Evolutionary conservation across 108 stramenopile genomes (phyloP).

Genomic region (Phaeodactylum tricornutum): DNA sequence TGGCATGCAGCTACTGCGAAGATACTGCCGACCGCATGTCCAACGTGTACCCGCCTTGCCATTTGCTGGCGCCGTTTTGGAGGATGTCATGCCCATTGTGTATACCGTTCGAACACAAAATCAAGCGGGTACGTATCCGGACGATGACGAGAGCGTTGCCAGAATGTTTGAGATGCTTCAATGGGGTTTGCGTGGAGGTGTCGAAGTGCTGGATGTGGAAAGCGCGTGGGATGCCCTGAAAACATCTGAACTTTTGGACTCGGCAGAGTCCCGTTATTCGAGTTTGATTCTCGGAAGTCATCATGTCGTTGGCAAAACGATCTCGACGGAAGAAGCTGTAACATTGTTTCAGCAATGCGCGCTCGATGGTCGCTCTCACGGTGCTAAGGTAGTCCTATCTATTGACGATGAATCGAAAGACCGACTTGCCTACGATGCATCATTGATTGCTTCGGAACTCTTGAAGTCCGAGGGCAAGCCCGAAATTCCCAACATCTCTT

Average conservation of each 20-base stretch:
- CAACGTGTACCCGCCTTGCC: slow-evolving; percentile 68
- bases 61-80: slow-evolving; percentile 46
- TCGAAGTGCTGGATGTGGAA: slow-evolving; percentile 94
- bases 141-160: slow-evolving; percentile 67
- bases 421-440: slow-evolving; percentile 72
- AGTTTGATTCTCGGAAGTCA: slow-evolving; percentile 85
- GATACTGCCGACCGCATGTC: slow-evolving; percentile 55
- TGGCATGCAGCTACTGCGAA: slow-evolving; percentile 57
- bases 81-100: slow-evolving; percentile 86
- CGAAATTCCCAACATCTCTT: slow-evolving; percentile 79
- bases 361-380: slow-evolving; percentile 82
- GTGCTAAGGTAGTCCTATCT: slow-evolving; percentile 81
- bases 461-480: slow-evolving; percentile 41
- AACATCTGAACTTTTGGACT: slow-evolving; percentile 40
- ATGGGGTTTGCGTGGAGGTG: slow-evolving; percentile 85
- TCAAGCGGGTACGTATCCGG: slow-evolving; percentile 93
- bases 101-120: slow-evolving; percentile 88
- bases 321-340: slow-evolving; percentile 60
- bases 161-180: slow-evolving; percentile 74
- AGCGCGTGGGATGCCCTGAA: slow-evolving; percentile 72
- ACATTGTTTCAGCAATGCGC: slow-evolving; percentile 77
- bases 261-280: slow-evolving; percentile 60
- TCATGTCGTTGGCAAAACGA: slow-evolving; percentile 78
- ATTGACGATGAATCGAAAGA: slow-evolving; percentile 66
- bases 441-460: slow-evolving; percentile 29